Base-by-base conservation (phyloP, 805 yeast genomes). In the Schwanniomyces sp. region DNA sequence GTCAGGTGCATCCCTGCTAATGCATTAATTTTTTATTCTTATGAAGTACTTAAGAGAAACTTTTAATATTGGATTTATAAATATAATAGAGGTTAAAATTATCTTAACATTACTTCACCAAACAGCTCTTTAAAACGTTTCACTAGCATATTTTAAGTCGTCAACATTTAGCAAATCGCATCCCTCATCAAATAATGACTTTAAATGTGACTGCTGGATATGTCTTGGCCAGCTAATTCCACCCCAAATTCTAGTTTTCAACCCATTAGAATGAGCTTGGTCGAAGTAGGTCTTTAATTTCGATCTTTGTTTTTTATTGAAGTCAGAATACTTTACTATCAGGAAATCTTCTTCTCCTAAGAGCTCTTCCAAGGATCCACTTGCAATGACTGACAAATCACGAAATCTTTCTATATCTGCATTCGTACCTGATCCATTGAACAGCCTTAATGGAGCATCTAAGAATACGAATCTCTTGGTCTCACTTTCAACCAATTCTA, bases 1-100 rank as follows among this genome's bases (percentile, higher is more conserved):
- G 53, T 82, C 5, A 81, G 96, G 60, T 89, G 96, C 0, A 80
- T 88, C 1, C 98, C 98, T 0, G 91, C 97, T 2, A 88, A 90
- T 59, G 97, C 97, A 1, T 75, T 85, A 7, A 89, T 91, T 26
- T 92, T 92, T 68, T 82, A 85, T 55, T 77, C 84, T 4, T 91
- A 90, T 62, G 97, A 91, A 58, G 67, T 78, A 26, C 57, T 84
- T 51, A 82, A 80, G 61, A 58, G 65, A 46, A 52, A 54, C 52
- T 52, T 66, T 41, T 59, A 52, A 47, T 34, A 37, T 7, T n/a
- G 32, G 24, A 21, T 36, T 27, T 28, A 18, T 14, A 40, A 41
- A 32, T 29, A 30, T 40, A 41, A 16, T 29, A n/a, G 17, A 27
- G 29, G 14, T 36, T 34, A 34, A 40, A 40, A 21, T 39, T 30